Evolutionary conservation across 108 stramenopile genomes (phyloP).

Genomic region (Nitzschia sp.): DNA sequence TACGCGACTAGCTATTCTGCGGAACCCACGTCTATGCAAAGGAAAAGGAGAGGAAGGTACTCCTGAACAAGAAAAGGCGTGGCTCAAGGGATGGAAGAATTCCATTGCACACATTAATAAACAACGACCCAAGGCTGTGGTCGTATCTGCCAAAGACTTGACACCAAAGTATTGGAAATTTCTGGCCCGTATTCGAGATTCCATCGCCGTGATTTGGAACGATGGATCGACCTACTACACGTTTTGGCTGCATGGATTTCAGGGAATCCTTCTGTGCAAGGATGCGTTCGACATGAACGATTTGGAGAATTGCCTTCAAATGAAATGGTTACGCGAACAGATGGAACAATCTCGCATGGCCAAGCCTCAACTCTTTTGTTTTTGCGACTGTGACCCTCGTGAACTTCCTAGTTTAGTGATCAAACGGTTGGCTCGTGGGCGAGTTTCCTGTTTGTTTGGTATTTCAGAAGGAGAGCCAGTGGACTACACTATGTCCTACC

Average conservation of each 20-base stretch:
- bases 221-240: conserved; percentile 64
- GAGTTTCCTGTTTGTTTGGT: conserved; percentile 46
- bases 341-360: conserved; percentile 78
- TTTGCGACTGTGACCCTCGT: conserved; percentile 72
- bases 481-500: conserved; percentile 21
- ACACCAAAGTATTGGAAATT: conserved; percentile 64
- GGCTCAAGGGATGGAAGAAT: conserved; percentile 67
- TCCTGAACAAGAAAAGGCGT: conserved; percentile 45
- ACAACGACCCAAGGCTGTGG: conserved; percentile 69
- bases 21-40: conserved; percentile 56
- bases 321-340: conserved; percentile 72
- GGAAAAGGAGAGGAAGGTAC: conserved; percentile 25
- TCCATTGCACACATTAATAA: conserved; percentile 70
- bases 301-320: conserved; percentile 30
- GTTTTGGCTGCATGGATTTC: conserved; percentile 76
- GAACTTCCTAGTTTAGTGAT: conserved; percentile 42
- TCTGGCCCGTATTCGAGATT: conserved; percentile 73
- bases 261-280: conserved; percentile 51
- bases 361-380: conserved; percentile 66
- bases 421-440: conserved; percentile 62
- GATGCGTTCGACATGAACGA: conserved; percentile 24
- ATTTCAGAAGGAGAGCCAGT: background rate
- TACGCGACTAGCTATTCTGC: conserved; percentile 54
- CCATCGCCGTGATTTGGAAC: conserved; percentile 72
- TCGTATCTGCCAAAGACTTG: conserved; percentile 49